phyloP scores from a whole-genome alignment of 2,329 filamentous ascomycete species.

The Colletotrichum sp. region DNA sequence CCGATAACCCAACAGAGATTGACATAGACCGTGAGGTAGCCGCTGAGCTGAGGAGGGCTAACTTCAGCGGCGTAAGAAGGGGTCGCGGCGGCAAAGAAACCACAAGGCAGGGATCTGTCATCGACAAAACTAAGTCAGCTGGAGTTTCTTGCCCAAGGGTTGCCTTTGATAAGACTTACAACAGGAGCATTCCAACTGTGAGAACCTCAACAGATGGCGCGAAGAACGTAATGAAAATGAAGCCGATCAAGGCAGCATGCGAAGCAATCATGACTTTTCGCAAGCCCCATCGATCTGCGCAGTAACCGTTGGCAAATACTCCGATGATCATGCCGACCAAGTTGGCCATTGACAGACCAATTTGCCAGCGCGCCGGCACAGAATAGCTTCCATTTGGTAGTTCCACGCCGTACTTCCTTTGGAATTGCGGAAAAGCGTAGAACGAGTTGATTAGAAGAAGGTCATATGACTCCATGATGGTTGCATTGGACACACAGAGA shows the following conservation, averaged over 20 bases:
- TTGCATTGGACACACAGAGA: constrained; percentile 36
- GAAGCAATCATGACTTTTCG: constrained; percentile 44
- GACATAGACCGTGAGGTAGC: constrained; percentile 44
- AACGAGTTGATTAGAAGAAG: constrained; percentile 38
- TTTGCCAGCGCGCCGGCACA: constrained; percentile 45
- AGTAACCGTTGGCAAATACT: constrained; percentile 42
- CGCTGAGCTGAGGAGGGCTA: constrained; percentile 42
- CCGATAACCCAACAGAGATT: constrained; percentile 48
- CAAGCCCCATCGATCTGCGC: constrained; percentile 45
- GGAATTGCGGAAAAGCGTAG: constrained; percentile 38
- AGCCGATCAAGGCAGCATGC: constrained; percentile 41
- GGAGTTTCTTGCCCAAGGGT: neutral
- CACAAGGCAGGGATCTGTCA: constrained; percentile 40
- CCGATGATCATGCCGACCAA: constrained; percentile 34
- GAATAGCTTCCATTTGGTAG: constrained; percentile 33
- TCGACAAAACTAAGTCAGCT: neutral
- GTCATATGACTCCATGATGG: constrained; percentile 39
- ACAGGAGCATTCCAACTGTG: constrained; percentile 45
- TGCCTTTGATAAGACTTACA: constrained; percentile 30
- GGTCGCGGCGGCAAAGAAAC: constrained; percentile 46
- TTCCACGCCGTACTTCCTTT: constrained; percentile 38
- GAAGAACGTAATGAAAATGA: constrained; percentile 55
- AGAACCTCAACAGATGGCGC: constrained; percentile 46
- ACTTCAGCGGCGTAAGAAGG: constrained; percentile 49
- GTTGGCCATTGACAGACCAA: constrained; percentile 36